These are phyloP conservation scores for Gillenia trifoliata DNA, from an alignment of 306 rosid species.

Conservation along the genomic window DNA sequence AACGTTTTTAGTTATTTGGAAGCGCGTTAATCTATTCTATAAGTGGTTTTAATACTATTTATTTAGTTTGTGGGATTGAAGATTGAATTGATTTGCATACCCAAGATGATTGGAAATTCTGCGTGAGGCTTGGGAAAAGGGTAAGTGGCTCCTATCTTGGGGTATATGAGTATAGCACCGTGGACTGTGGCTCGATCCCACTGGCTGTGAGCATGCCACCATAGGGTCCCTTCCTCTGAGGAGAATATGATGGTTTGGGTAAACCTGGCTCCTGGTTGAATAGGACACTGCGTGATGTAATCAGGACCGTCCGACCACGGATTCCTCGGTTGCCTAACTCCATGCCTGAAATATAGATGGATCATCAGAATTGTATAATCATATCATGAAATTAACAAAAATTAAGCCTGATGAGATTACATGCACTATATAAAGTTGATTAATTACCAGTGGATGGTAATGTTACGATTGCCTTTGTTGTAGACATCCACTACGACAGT, in stretches of 20 bases:
- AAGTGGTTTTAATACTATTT: too few relatives aligned
- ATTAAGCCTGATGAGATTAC: background rate
- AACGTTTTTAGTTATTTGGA: too few relatives aligned
- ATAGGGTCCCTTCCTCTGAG: constrained; percentile 47
- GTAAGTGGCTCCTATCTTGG: constrained; percentile 19
- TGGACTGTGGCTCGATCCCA: constrained; percentile 63
- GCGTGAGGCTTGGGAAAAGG: constrained; percentile 39
- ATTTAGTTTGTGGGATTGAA: background rate
- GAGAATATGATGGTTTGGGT: constrained; percentile 37
- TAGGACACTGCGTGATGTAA: constrained; percentile 50
- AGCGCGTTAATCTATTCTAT: too few relatives aligned
- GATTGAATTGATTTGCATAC: constrained; percentile 3
- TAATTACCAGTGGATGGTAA: constrained; percentile 55
- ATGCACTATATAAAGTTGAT: background rate
- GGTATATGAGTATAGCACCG: constrained; percentile 43
- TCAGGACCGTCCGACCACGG: constrained; percentile 51
- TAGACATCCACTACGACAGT: constrained; percentile 32
- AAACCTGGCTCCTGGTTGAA: constrained; percentile 32
- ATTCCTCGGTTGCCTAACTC: constrained; percentile 38
- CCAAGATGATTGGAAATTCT: constrained; percentile 42
- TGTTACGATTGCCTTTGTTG: constrained; percentile 36
- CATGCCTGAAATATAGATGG: constrained; percentile 31
- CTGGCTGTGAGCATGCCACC: constrained; percentile 76
- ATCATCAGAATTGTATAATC: background rate
- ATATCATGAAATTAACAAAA: background rate